phyloP scores from a whole-genome alignment of 2,329 filamentous ascomycete genomes.

The Balansia obtecta region DNA sequence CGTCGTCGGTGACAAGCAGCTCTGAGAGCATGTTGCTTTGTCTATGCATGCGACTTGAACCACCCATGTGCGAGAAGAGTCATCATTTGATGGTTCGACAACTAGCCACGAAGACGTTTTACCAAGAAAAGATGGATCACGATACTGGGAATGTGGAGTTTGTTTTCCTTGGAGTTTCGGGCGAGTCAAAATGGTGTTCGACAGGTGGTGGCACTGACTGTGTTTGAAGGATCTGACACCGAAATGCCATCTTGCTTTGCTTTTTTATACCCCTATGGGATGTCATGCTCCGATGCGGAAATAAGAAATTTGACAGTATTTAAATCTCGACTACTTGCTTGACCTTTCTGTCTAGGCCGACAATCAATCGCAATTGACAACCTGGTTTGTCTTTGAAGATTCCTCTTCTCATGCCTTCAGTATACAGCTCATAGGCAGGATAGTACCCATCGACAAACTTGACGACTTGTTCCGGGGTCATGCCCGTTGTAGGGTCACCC shows the following conservation, averaged over 20 bases:
- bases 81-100: background rate
- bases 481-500: conserved; percentile 49
- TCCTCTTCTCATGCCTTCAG: conserved; percentile 44
- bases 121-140: background rate
- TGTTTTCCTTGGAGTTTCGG: background rate
- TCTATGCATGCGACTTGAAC: background rate
- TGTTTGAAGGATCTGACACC: background rate
- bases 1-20: conserved; percentile 35
- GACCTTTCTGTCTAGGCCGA: conserved; percentile 48
- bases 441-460: conserved; percentile 61
- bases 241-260: background rate
- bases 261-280: conserved; percentile 1
- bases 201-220: background rate
- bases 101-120: background rate
- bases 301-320: background rate
- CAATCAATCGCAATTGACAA: conserved; percentile 48
- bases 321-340: conserved; percentile 2
- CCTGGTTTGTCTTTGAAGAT: conserved; percentile 37
- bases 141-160: background rate
- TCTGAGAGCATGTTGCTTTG: background rate
- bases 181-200: conserved; percentile 2
- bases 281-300: background rate
- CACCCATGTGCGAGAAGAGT: background rate
- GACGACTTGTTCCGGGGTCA: conserved; percentile 70
- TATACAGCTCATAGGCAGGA: conserved; percentile 60